These are phyloP conservation scores for Macrocystidia cucumis DNA, from an alignment of 1,284 basidiomycete species.

Conservation along the genomic window DNA sequence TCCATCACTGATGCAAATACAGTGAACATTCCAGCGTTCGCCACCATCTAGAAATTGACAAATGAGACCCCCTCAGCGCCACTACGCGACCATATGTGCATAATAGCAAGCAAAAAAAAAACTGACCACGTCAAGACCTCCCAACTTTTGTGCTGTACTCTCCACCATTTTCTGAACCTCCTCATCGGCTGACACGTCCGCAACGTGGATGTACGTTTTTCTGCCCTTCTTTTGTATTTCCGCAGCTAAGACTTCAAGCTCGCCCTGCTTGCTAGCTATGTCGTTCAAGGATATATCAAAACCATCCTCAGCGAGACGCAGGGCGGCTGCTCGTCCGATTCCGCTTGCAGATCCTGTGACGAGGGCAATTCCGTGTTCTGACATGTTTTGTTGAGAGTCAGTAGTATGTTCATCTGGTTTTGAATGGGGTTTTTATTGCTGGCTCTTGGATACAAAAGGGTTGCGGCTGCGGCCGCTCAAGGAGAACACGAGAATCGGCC, in stretches of 20 bases:
- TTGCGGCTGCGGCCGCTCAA: no score
- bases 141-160: slow-evolving; percentile 19
- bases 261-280: slow-evolving; percentile 3
- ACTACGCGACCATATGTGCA: no score
- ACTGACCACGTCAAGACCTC: slow-evolving; percentile 28
- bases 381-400: slow-evolving; percentile 3
- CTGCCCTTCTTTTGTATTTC: slow-evolving; percentile 19
- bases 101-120: not conserved
- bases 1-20: no score
- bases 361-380: slow-evolving; percentile 1
- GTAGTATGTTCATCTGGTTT: not conserved
- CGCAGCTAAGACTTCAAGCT: slow-evolving; percentile 9
- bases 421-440: no score
- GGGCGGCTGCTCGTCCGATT: slow-evolving; percentile 13
- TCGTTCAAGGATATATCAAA: slow-evolving; percentile 15
- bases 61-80: no score
- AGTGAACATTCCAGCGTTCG: slow-evolving; percentile 9
- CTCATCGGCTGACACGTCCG: slow-evolving; percentile 25
- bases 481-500: no score
- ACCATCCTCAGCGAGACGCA: slow-evolving; percentile 14
- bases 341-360: slow-evolving; percentile 3
- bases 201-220: slow-evolving; percentile 15
- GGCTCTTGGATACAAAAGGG: no score
- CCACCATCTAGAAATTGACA: not conserved
- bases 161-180: slow-evolving; percentile 27